These are phyloP conservation scores for Glarea lozoyensis DNA, from an alignment of 495 filamentous ascomycete genomes.

Conservation along the genomic window DNA sequence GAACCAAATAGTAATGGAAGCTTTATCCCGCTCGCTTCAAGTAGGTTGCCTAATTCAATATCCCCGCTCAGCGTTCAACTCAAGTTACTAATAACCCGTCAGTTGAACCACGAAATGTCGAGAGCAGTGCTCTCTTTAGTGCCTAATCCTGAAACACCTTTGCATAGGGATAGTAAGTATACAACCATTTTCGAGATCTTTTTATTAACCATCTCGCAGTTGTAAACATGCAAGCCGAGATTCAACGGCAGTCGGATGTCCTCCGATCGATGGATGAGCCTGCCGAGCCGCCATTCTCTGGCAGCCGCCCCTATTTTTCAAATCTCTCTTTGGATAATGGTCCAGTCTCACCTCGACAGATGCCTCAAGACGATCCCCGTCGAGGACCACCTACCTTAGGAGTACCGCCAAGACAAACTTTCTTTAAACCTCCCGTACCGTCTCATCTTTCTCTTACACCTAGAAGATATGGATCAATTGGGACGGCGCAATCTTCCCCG, in stretches of 20 bases:
- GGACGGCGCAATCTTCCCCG: conserved; percentile 61
- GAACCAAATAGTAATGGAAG: conserved; percentile 75
- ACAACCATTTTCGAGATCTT: background rate
- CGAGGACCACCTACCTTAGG: conserved; percentile 36
- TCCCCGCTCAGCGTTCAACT: background rate
- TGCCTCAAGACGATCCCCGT: conserved; percentile 76
- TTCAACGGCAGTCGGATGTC: conserved; percentile 75
- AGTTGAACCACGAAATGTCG: conserved; percentile 66
- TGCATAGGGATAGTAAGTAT: conserved; percentile 54
- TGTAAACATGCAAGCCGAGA: conserved; percentile 68
- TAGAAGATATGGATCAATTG: conserved; percentile 78
- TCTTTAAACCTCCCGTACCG: conserved; percentile 69
- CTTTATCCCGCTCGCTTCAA: conserved; percentile 67
- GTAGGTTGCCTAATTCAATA: conserved; percentile 31
- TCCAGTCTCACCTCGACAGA: conserved; percentile 85
- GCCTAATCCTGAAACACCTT: conserved; percentile 53
- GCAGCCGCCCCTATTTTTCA: conserved; percentile 67
- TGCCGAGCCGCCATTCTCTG: conserved; percentile 65
- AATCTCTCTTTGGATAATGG: conserved; percentile 63
- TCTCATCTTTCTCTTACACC: conserved; percentile 70
- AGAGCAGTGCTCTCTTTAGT: conserved; percentile 60
- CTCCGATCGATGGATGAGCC: conserved; percentile 60
- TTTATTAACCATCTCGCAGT: conserved; percentile 41
- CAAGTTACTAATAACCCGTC: conserved; percentile 2
- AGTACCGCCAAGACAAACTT: conserved; percentile 38